Evolutionary conservation across 2,329 filamentous ascomycete genomes (phyloP), one percentile per base, ranked within the genome.

Genomic region (Aspergillus japonicus): DNA sequence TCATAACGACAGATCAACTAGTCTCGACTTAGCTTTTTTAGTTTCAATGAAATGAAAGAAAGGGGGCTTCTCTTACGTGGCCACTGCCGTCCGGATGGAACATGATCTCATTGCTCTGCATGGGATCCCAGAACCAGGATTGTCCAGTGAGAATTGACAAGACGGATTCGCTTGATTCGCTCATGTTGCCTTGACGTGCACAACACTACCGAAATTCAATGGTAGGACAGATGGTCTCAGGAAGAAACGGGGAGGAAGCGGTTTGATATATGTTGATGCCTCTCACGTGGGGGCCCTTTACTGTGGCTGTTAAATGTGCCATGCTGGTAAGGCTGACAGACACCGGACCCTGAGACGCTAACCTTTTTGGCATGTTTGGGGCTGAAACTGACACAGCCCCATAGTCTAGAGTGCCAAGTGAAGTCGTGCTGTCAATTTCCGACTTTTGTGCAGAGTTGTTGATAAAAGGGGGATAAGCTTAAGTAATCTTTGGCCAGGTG

Each of bases 81-180:
- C 50, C 50, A 35, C 21, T 42, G 2, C 50, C 50, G 2, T 52
- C 14, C 1, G 29, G 16, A 21, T 39, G 8, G 10, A 52, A 42
- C 39, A 24, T 39, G 11, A 52, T 52, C 16, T 52, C 26, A 24
- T 33, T 52, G 26, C 11, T 23, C 6, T 52, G 26, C 16, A 35
- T 39, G 3, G 50, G 31, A 24, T 52, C 50, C 50, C 50, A 52
- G 50, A 39, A 23, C 50, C 50, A 52, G 50, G 50, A 19, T 52
- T 33, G 31, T 26, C 11, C n/a, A 21, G 29, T 23, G 14, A 52
- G 50, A 35, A 52, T 39, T 19, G 50, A 52, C n/a, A 21, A 19
- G 10, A 52, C 39, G 14, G 39, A 44, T 19, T 44, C 4, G 3
- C 16, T 44, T 44, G 39, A 19, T 19, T 44, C n/a, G 16, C 16